Percentiles rank a stretch among this genome's conserved stretches.
phyloP scores from a whole-genome alignment of 2,329 filamentous ascomycete species.

The Aspergillus hortae region DNA sequence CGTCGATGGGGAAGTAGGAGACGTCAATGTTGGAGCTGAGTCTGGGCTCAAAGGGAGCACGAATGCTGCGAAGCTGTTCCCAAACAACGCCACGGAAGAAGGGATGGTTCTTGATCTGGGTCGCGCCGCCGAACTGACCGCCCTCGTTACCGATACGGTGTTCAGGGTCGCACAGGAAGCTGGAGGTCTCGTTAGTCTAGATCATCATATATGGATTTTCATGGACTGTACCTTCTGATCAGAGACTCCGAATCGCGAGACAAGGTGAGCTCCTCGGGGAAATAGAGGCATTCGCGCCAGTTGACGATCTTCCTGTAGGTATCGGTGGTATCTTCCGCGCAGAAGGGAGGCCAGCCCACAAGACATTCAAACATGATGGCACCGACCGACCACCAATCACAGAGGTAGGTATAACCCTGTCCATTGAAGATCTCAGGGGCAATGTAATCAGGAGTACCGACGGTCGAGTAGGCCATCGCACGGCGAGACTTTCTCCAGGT shows the following conservation, averaged over 20 bases:
- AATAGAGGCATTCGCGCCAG: constrained; percentile 93
- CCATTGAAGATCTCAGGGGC: constrained; percentile 97
- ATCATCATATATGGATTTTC: constrained; percentile 1
- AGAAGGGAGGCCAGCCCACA: constrained; percentile 98
- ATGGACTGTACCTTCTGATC: constrained; percentile 70
- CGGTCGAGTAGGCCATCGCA: constrained; percentile 95
- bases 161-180: constrained; percentile 89
- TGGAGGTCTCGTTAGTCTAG: constrained; percentile 39
- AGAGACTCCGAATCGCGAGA: constrained; percentile 86
- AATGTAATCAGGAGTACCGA: constrained; percentile 97
- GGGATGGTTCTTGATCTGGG: constrained; percentile 87
- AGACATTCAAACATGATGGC: constrained; percentile 99
- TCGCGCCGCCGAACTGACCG: constrained; percentile 63
- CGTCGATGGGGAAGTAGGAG: constrained; percentile 97
- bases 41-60: constrained; percentile 92
- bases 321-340: constrained; percentile 93
- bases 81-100: constrained; percentile 98
- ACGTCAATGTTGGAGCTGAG: constrained; percentile 92
- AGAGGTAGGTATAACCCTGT: constrained; percentile 92
- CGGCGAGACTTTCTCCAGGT: constrained; percentile 96
- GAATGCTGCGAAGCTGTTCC: constrained; percentile 85
- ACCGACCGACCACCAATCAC: constrained; percentile 98
- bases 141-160: constrained; percentile 76
- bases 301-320: constrained; percentile 99
- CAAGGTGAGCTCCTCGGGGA: constrained; percentile 90